phyloP scores from a whole-genome alignment of 164 flowering plant species.

The Taxillus chinensis region DNA sequence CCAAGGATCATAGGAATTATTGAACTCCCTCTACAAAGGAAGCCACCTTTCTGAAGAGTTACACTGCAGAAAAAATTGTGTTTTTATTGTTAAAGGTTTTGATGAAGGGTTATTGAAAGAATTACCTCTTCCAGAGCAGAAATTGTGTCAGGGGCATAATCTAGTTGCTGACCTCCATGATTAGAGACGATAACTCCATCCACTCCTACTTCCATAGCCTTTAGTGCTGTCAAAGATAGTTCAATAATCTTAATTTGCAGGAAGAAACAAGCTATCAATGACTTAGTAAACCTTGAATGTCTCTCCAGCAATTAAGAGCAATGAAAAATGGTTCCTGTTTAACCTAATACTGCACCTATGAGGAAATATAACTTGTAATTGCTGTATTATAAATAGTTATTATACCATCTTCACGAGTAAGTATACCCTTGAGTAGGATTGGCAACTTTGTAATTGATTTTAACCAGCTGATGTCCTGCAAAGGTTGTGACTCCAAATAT shows the following conservation, averaged over 20 bases:
- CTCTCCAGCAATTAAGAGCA: background rate
- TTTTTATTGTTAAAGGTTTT: background rate
- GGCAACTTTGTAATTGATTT: constrained; percentile 75
- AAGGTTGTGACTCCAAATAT: background rate
- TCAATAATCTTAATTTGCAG: background rate
- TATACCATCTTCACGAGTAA: constrained; percentile 79
- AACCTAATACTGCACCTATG: background rate
- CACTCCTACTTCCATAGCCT: constrained; percentile 60
- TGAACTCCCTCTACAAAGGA: too few species aligned
- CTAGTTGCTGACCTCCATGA: constrained; percentile 82
- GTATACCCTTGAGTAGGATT: constrained; percentile 69
- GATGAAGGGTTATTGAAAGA: background rate
- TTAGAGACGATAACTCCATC: constrained; percentile 76
- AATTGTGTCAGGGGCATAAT: constrained; percentile 60
- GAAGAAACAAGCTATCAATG: background rate
- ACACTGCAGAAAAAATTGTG: too few species aligned
- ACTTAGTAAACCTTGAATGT: background rate
- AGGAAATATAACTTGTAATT: background rate
- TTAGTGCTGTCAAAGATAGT: constrained; percentile 35
- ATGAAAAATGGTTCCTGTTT: background rate
- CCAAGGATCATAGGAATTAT: too few species aligned
- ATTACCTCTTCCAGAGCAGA: constrained; percentile 73
- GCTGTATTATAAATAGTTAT: background rate
- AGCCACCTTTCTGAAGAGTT: background rate
- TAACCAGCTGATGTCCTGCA: constrained; percentile 75